Base-by-base conservation (phyloP, 148 eudicot genomes). In the Fagopyrum homotropicum region DNA sequence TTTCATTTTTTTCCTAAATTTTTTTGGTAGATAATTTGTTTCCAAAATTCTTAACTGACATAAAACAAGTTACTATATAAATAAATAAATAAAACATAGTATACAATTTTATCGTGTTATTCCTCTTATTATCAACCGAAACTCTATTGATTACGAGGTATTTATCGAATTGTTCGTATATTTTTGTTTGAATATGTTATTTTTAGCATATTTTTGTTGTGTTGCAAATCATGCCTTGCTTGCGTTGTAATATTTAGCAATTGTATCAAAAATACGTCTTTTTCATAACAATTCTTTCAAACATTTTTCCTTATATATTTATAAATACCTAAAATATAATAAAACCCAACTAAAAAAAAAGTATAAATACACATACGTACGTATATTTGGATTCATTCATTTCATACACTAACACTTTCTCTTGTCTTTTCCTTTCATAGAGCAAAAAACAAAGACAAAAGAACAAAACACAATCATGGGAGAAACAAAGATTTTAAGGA, bases 401-500 rank as follows among this genome's bases (percentile, higher is more conserved):
- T 14, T 5, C 19, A 48, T 22, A 46, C 29, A 72, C 52, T 8
- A 45, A 45, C 4, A 45, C 45, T 17, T n/a, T 73, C 56, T 74
- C 4, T 56, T 74, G 46, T 43, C 22, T 54, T 22, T 5, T 29
- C 10, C 74, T 26, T 61, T 57, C 17, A 12, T 2, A 35, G 17
- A 16, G n/a, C 10, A 35, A 72, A 43, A 8, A 19, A 10, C 6
- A n/a, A 16, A 76, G 45, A 19, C 4, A 74, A 11, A 54, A 68
- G 63, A 57, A 8, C 26, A 35, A 12, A 60, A 40, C 2, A 8
- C 8, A 64, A 47, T 35, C 7, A 35, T 44, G 48, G 50, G 40
- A 35, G 40, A 35, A 69, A 22, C 22, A 71, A 52, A 22, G n/a
- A 61, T 77, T 7, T 60, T 56, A 35, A 82, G 80, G 9, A 78